Percentiles rank a stretch among this genome's conserved stretches.
Conservation (phyloP, 192 early-diverging fungal genomes). For the Linnemannia hyalina region DNA sequence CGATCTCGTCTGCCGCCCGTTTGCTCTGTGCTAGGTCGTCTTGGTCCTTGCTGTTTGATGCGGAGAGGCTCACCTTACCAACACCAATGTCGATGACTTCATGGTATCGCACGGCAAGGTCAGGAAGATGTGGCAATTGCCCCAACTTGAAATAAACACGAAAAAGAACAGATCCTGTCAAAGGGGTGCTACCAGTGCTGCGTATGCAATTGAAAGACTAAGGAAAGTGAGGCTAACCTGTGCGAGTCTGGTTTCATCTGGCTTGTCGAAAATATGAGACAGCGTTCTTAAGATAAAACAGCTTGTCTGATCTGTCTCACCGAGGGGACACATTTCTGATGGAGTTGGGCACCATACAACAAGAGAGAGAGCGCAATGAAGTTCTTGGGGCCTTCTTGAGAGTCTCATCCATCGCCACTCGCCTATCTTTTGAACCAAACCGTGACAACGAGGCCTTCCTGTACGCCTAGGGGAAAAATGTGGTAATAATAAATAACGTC, state of each 20-base stretch:
- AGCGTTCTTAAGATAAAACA: not conserved
- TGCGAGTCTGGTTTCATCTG: constrained; percentile 4
- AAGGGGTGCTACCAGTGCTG: not conserved
- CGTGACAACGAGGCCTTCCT: not conserved
- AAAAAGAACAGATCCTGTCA: not conserved
- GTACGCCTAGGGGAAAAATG: not conserved
- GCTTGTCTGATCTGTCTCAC: not conserved
- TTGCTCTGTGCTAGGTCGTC: constrained; percentile 1
- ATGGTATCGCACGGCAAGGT: not conserved
- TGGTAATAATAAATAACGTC: not conserved
- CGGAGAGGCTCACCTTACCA: not conserved
- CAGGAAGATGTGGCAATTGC: not conserved
- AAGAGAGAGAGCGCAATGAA: not conserved
- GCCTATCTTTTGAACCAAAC: not conserved
- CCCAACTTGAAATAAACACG: not conserved
- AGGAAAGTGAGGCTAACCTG: not conserved
- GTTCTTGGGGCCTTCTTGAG: not conserved
- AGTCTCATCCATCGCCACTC: not conserved
- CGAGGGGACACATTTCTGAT: no score
- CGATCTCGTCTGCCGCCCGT: not conserved
- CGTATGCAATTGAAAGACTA: not conserved
- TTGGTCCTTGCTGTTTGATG: constrained; percentile 3
- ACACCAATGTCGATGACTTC: not conserved
- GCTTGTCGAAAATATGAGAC: constrained; percentile 2
- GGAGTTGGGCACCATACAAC: not conserved